Base-by-base conservation (phyloP, 768 basidiomycete genomes). In the Leucosporidium scottii region DNA sequence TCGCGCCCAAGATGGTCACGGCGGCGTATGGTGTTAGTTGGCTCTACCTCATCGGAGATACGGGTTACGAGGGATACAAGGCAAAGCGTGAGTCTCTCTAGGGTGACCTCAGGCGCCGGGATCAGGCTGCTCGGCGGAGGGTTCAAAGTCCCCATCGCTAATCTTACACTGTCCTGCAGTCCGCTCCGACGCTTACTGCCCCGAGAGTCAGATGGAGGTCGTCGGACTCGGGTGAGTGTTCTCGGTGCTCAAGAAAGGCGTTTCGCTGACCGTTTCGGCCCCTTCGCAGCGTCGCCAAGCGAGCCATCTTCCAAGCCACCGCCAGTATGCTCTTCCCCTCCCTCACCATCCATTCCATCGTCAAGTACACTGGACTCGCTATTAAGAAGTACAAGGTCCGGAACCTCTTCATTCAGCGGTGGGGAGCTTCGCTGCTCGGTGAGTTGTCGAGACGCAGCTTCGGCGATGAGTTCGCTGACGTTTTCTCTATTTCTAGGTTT, bases 251-350 rank as follows among this genome's bases (percentile, higher is more conserved):
- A 28, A 5, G 1, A 20, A 7, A n/a, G 1, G 6, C 80, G 85
- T 77, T 85, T 87, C 74, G 85, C 87, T 15, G 87, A 89, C 76
- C 39, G 74, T n/a, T 90, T 21, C 82, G 82, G n/a, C 80, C 89
- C 73, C 2, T 7, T 44, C 39, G 10, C 61, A 80, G 84, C n/a
- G 87, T 87, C 21, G 85, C 85, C 58, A 86, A 90, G 78, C 84
- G 89, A 65, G 87, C 87, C 1, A 82, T 72, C 49, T 72, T 72
- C 65, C 70, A 72, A 78, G 34, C 18, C n/a, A 81, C 89, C 44
- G 88, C 89, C 21, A 89, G 87, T 58, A 90, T 89, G 88, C 87
- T 75, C 7, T 82, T 90, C 25, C 89, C 89, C 2, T 89, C 89
- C 0, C 82, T 92, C 65, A 92, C 90, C 1, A 91, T 92, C 63